Conservation (phyloP, 1,284 basidiomycete species). For the Pisolithus thermaeus region DNA sequence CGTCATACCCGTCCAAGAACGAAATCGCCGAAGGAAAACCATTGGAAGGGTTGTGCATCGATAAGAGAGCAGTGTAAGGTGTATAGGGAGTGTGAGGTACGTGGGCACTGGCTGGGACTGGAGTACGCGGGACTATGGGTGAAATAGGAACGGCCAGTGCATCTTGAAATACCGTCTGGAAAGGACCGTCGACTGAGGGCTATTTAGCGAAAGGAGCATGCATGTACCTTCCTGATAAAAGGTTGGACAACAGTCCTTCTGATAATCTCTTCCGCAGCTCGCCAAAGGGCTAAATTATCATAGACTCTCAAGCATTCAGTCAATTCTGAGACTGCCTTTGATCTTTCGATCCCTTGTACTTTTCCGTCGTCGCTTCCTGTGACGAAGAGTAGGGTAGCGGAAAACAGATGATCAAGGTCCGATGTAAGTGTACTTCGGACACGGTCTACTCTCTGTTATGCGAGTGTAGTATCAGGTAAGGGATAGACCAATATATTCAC, state of each 20-base stretch:
- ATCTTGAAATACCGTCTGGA: constrained; percentile 67
- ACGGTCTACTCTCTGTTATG: constrained; percentile 66
- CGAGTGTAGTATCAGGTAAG: constrained; percentile 10
- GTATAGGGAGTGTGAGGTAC: constrained; percentile 68
- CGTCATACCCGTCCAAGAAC: constrained; percentile 57
- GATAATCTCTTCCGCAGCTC: constrained; percentile 82
- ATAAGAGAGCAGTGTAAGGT: constrained; percentile 57
- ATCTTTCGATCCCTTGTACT: constrained; percentile 54
- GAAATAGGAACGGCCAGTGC: constrained; percentile 64
- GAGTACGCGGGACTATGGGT: constrained; percentile 70
- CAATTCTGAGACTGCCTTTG: constrained; percentile 57
- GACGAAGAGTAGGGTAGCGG: constrained; percentile 45
- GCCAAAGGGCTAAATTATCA: constrained; percentile 74
- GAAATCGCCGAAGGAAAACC: constrained; percentile 31
- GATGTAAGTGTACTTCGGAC: constrained; percentile 77
- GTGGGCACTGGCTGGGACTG: constrained; percentile 39
- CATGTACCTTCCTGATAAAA: constrained; percentile 69
- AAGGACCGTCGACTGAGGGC: background rate
- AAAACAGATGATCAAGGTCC: constrained; percentile 79
- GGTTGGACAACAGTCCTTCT: constrained; percentile 61
- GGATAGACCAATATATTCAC: constrained; percentile 32
- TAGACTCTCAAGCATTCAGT: constrained; percentile 82
- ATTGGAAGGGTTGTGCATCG: constrained; percentile 44
- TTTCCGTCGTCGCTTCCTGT: constrained; percentile 42
- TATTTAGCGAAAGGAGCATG: background rate